Conservation (phyloP, 169 alveolate species). For the Eimeria sp. region DNA sequence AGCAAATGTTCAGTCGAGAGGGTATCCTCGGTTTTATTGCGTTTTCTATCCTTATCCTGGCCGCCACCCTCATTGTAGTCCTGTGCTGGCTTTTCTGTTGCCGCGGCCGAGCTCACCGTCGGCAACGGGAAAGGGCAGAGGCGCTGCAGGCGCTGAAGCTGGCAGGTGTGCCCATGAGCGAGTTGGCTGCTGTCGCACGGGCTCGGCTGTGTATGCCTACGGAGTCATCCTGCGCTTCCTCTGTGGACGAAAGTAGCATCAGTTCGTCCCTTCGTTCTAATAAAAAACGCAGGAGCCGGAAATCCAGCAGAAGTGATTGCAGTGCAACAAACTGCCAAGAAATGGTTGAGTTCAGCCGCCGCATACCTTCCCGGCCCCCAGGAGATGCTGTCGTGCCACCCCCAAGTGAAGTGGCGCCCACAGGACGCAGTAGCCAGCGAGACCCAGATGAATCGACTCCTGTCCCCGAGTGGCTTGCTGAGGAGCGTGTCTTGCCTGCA, state of each 20-base stretch:
- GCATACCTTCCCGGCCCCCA: conserved; percentile 63
- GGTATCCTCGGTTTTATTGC: conserved; percentile 78
- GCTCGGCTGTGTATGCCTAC: conserved; percentile 33
- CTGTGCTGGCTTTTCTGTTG: conserved; percentile 79
- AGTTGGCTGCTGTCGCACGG: conserved; percentile 48
- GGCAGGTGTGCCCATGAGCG: conserved; percentile 64
- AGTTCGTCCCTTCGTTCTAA: conserved; percentile 12
- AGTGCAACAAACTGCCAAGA: conserved; percentile 43
- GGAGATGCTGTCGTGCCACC: conserved; percentile 69
- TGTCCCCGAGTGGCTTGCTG: conserved; percentile 70
- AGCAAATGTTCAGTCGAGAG: conserved; percentile 79
- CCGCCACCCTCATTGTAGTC: conserved; percentile 66
- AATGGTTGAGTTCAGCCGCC: conserved; percentile 68
- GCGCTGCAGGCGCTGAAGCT: conserved; percentile 76
- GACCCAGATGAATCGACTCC: conserved; percentile 69
- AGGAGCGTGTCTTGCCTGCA: conserved; percentile 54
- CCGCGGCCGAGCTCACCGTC: conserved; percentile 56
- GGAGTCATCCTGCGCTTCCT: conserved; percentile 24
- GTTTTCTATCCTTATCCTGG: conserved; percentile 65
- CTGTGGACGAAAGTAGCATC: background rate
- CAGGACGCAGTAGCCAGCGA: conserved; percentile 65
- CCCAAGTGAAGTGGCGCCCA: conserved; percentile 50
- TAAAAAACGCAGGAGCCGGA: background rate
- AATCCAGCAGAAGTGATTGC: conserved; percentile 4
- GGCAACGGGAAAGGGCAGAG: conserved; percentile 74